Percentiles rank a stretch among this genome's conserved stretches.
Conservation (phyloP, 306 rosid species). For the Glycine latifolia region DNA sequence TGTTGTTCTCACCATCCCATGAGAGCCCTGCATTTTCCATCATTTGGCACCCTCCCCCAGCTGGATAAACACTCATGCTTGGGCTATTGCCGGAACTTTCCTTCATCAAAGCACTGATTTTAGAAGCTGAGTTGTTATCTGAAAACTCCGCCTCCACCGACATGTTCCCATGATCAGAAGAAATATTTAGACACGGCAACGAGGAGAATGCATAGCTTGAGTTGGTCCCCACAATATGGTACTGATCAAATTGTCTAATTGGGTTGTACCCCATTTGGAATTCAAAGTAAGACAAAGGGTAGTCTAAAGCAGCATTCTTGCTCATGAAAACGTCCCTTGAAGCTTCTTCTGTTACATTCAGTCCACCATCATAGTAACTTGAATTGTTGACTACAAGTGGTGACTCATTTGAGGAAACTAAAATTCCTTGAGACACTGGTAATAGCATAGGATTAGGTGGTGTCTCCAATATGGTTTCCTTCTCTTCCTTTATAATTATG, state of each 20-base stretch:
- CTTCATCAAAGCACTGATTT: conserved; percentile 60
- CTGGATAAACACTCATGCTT: conserved; percentile 54
- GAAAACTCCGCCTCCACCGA: conserved; percentile 68
- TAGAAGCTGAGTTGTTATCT: conserved; percentile 62
- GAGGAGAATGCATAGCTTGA: conserved; percentile 62
- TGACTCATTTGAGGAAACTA: conserved; percentile 54
- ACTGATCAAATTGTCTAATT: conserved; percentile 39
- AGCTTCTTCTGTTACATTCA: too few relatives aligned
- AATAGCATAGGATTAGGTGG: conserved; percentile 34
- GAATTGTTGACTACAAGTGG: conserved; percentile 56
- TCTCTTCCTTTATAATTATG: conserved; percentile 45
- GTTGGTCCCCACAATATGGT: conserved; percentile 41
- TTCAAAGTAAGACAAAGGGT: conserved; percentile 62
- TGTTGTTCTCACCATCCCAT: conserved; percentile 55
- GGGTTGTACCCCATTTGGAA: conserved; percentile 56
- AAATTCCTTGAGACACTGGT: conserved; percentile 43
- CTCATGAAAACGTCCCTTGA: too few relatives aligned
- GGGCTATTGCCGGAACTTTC: conserved; percentile 77
- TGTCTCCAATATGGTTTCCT: conserved; percentile 46
- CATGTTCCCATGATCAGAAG: background rate
- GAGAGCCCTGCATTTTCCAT: conserved; percentile 58
- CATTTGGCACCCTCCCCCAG: conserved; percentile 19
- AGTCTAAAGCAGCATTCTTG: conserved; percentile 52
- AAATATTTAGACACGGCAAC: conserved; percentile 65
- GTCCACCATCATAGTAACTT: conserved; percentile 42